Percentiles rank a stretch among this genome's conserved stretches.
These are phyloP conservation scores for Penicillium longicatenatum DNA, from an alignment of 495 filamentous ascomycete species.

Conservation along the genomic window DNA sequence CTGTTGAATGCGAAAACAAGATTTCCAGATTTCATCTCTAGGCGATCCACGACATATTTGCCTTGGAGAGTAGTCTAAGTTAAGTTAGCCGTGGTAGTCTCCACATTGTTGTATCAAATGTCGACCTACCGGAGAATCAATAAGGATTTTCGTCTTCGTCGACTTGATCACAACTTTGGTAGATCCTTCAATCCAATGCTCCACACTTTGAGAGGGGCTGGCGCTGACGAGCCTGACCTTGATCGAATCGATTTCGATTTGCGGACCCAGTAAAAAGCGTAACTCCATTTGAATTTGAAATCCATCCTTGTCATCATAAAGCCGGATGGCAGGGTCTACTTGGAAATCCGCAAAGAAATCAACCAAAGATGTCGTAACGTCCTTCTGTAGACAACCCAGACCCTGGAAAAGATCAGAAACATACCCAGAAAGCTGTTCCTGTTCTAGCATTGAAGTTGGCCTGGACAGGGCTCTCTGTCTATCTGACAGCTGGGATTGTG, in stretches of 20 bases:
- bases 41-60: conserved; percentile 71
- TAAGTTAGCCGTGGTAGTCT: conserved; percentile 26
- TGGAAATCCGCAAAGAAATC: conserved; percentile 73
- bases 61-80: conserved; percentile 66
- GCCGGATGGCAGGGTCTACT: conserved; percentile 68
- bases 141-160: conserved; percentile 38
- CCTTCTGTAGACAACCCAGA: conserved; percentile 63
- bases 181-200: conserved; percentile 46
- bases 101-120: not conserved
- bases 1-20: conserved; percentile 57
- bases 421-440: conserved; percentile 61
- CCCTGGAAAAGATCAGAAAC: conserved; percentile 65
- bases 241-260: conserved; percentile 65
- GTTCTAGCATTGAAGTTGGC: conserved; percentile 44
- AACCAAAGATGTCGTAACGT: conserved; percentile 65
- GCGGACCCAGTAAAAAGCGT: conserved; percentile 70
- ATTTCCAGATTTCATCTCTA: conserved; percentile 68
- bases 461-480: conserved; percentile 38
- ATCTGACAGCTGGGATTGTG: conserved; percentile 34
- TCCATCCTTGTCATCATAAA: conserved; percentile 73
- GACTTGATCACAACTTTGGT: conserved; percentile 40
- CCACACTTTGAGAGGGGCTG: conserved; percentile 33
- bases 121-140: conserved; percentile 40
- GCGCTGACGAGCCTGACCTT: conserved; percentile 62
- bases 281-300: conserved; percentile 73